These are phyloP conservation scores for Symbiodinium pilosum DNA, from an alignment of 73 alveolate species.

Conservation along the genomic window DNA sequence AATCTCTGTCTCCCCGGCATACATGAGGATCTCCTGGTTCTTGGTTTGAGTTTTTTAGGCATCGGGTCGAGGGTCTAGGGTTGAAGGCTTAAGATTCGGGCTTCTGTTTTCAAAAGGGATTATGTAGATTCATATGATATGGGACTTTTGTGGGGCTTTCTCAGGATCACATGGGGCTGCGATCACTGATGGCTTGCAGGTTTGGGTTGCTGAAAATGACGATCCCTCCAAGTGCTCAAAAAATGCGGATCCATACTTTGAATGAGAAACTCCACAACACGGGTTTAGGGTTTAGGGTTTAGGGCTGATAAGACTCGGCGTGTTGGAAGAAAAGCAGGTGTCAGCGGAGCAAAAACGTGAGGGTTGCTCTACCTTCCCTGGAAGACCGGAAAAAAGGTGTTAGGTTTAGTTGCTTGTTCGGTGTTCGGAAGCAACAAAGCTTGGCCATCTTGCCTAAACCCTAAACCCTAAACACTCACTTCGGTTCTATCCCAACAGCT, in stretches of 20 bases:
- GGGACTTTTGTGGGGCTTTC: background rate
- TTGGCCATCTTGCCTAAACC: background rate
- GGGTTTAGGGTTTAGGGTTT: background rate
- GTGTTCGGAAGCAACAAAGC: background rate
- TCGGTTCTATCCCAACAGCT: too few species aligned
- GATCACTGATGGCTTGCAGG: too few species aligned
- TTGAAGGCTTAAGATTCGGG: background rate
- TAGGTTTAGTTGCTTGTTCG: background rate
- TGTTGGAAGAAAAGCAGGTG: too few species aligned
- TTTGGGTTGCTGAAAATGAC: too few species aligned
- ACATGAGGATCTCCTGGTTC: slow-evolving; percentile 37
- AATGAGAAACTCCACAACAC: too few species aligned
- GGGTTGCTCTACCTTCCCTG: too few species aligned
- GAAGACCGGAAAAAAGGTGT: too few species aligned
- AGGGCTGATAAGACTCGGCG: background rate
- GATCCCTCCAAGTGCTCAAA: too few species aligned
- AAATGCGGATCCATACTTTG: too few species aligned
- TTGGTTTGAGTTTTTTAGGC: background rate
- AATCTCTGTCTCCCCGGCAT: slow-evolving; percentile 56
- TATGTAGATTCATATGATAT: background rate
- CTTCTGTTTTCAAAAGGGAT: background rate
- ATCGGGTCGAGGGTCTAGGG: background rate
- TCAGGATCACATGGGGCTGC: too few species aligned
- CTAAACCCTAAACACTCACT: too few species aligned
- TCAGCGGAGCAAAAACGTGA: too few species aligned